Base-by-base conservation (phyloP, 768 basidiomycete genomes). In the Xerocomellus intermedius region DNA sequence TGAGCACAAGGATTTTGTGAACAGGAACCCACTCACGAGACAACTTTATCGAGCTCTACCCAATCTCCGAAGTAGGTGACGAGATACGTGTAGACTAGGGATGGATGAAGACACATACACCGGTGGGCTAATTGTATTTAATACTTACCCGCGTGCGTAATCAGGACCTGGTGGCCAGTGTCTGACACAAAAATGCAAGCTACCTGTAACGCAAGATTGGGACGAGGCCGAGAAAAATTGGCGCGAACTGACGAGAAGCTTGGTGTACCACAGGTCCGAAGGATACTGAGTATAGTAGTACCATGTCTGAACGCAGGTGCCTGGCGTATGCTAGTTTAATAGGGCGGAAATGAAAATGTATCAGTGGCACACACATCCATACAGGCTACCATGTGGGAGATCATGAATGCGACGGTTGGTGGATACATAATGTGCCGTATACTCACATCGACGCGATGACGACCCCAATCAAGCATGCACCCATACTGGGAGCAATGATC, bases 241-340 rank as follows among this genome's bases (percentile, higher is more conserved):
- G 16, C 14, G 32, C 37, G 16, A 28, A 67, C 75, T 58, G 54
- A 82, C 83, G 24, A 84, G 64, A 17, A 66, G 45, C 58, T 78
- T 81, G 55, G 76, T 70, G 16, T 73, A 68, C 80, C 81, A 83
- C 32, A 64, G 63, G 63, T 84, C 83, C n/a, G 66, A 73, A 52
- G 81, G 76, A 61, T 84, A 73, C 2, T 57, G 75, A n/a, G 69
- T 73, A 53, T 67, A 83, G 58, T 83, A 85, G 56, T 78, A 83
- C 73, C 74, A 82, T 1, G 76, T 75, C 65, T 85, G 84, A 22
- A 83, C 68, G 44, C 75, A 74, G 5, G 82, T 81, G n/a, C 82
- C 84, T 85, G 32, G 50, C 5, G 45, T n/a, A 42, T 38, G 19
- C 21, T 32, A 22, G 42, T 28, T 65, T 33, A 44, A 56, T 10